Evolutionary conservation across 1,284 basidiomycete genomes (phyloP).

Genomic region (Ustilago loliicola): DNA sequence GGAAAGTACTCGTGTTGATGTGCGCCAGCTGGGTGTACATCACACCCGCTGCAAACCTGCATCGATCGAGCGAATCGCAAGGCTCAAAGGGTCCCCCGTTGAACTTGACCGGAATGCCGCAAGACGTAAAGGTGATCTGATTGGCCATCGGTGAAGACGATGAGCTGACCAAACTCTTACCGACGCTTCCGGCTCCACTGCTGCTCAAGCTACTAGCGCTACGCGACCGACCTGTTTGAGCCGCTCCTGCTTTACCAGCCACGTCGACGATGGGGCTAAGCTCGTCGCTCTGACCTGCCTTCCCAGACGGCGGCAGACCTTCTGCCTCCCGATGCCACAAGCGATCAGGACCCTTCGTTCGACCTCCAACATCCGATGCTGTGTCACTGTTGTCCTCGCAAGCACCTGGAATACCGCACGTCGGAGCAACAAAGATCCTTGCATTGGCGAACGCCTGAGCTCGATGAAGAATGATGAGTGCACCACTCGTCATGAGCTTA

Average conservation of each 20-base stretch:
- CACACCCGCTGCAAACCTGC: slow-evolving; percentile 54
- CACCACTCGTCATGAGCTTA: slow-evolving; percentile 63
- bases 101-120: slow-evolving; percentile 48
- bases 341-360: slow-evolving; percentile 29
- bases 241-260: neutral
- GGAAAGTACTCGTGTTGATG: slow-evolving; percentile 47
- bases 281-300: slow-evolving; percentile 27
- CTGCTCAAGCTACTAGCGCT: slow-evolving; percentile 41
- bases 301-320: slow-evolving; percentile 34
- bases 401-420: slow-evolving; percentile 60
- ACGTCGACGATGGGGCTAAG: slow-evolving; percentile 16
- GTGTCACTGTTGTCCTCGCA: slow-evolving; percentile 48
- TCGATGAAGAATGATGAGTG: slow-evolving; percentile 61
- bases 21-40: slow-evolving; percentile 52
- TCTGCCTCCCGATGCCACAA: slow-evolving; percentile 49
- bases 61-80: slow-evolving; percentile 51
- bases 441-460: slow-evolving; percentile 64
- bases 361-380: slow-evolving; percentile 32
- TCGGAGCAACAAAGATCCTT: slow-evolving; percentile 58
- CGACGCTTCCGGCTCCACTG: slow-evolving; percentile 34
- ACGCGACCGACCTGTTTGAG: slow-evolving; percentile 18
- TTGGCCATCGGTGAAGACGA: slow-evolving; percentile 16
- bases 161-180: slow-evolving; percentile 32
- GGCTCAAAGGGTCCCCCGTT: slow-evolving; percentile 61
- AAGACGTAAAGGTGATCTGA: slow-evolving; percentile 20